phyloP scores from a whole-genome alignment of 345 rosid genomes.

The Eucalyptus marginata region DNA sequence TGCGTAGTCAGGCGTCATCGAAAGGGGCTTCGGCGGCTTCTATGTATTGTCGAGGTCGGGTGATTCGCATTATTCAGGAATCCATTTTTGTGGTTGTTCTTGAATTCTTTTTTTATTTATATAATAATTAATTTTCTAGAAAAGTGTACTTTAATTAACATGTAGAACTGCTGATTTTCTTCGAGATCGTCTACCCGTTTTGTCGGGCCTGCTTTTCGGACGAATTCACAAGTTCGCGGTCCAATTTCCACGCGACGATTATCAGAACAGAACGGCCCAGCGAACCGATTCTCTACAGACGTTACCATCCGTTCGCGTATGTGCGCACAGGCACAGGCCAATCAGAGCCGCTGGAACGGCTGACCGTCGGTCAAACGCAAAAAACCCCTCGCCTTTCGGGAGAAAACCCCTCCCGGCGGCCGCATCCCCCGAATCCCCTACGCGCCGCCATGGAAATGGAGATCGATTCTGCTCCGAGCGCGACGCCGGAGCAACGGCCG shows the following conservation, averaged over 20 bases:
- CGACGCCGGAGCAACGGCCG: conserved; percentile 3
- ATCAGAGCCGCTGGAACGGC: background rate
- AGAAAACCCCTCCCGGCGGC: no score
- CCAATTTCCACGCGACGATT: background rate
- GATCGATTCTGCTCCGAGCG: conserved; percentile 15
- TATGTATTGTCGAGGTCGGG: background rate
- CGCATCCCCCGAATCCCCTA: background rate
- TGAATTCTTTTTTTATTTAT: background rate
- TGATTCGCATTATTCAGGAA: background rate
- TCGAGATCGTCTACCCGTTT: background rate
- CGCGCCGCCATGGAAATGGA: conserved; percentile 23
- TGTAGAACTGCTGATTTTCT: background rate
- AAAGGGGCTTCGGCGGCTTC: rapidly evolving
- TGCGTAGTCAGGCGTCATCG: rapidly evolving
- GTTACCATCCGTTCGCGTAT: background rate
- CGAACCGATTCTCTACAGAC: background rate
- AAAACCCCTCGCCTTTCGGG: background rate
- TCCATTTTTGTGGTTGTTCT: background rate
- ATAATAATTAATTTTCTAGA: background rate
- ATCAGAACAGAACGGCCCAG: background rate
- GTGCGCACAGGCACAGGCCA: background rate
- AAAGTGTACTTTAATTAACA: background rate
- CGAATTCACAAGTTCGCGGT: background rate
- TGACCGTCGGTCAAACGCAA: background rate
- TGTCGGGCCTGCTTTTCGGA: background rate